phyloP scores from a whole-genome alignment of 768 basidiomycete species.

The Naganishia vishniacii region DNA sequence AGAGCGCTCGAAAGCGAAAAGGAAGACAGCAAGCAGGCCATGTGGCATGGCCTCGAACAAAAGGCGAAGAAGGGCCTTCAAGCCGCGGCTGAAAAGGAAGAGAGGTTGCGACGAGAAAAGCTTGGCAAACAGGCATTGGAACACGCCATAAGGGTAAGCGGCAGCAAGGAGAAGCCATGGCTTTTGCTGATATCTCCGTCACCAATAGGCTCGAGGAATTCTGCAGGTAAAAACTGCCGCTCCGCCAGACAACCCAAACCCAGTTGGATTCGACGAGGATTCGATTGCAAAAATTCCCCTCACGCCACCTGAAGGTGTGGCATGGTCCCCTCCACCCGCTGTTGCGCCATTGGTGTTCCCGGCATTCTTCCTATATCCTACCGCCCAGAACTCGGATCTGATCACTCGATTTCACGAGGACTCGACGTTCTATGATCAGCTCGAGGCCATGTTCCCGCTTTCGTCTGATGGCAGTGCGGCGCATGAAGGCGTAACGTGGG shows the following conservation, averaged over 20 bases:
- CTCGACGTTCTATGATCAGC: slow-evolving; percentile 70
- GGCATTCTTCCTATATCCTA: slow-evolving; percentile 88
- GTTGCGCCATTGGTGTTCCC: slow-evolving; percentile 66
- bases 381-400: slow-evolving; percentile 79
- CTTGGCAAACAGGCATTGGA: slow-evolving; percentile 56
- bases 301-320: slow-evolving; percentile 35
- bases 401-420: slow-evolving; percentile 79
- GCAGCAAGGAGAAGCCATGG: background rate
- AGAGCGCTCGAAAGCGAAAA: slow-evolving; percentile 50
- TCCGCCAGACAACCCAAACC: slow-evolving; percentile 49
- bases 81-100: slow-evolving; percentile 50
- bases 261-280: slow-evolving; percentile 42
- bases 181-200: slow-evolving; percentile 20
- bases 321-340: slow-evolving; percentile 54
- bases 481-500: slow-evolving; percentile 50
- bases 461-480: background rate
- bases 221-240: slow-evolving; percentile 37
- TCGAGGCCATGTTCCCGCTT: slow-evolving; percentile 72
- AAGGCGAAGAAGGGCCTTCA: slow-evolving; percentile 39
- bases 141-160: slow-evolving; percentile 62
- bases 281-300: slow-evolving; percentile 31
- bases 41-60: slow-evolving; percentile 53
- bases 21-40: slow-evolving; percentile 56
- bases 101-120: slow-evolving; percentile 41
- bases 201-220: slow-evolving; percentile 69